Base-by-base conservation (phyloP, 2,329 filamentous ascomycete species). In the Paraconiothyrium brasiliense region DNA sequence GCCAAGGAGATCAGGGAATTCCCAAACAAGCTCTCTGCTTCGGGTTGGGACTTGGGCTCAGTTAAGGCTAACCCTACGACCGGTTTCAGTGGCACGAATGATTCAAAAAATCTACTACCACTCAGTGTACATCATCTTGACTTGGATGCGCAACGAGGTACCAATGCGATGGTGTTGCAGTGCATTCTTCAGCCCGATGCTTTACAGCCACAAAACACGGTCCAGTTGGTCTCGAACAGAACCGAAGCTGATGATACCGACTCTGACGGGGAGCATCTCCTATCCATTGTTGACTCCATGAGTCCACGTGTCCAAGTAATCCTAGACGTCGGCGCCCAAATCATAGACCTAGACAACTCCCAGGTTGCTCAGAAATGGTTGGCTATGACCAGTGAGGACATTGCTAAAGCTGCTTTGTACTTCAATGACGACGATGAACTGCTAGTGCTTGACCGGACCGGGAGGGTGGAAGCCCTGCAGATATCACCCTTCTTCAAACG, bases 71-170 rank as follows among this genome's bases (percentile, higher is more conserved):
- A 86, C 22, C 80, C 83, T 0, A 88, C 84, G 0, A 89, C 87
- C 0, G 90, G 90, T 0, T 93, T 93, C 68, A 91, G 88, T 58
- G 90, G 90, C 0, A 93, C 90, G 0, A 89, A 88, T 27, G 90
- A 92, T 65, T 87, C 85, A 0, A 76, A 82, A 11, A 78, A 82
- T n/a, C 69, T 89, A 0, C 78, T 92, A 0, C 89, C 90, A 0
- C 67, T 89, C 0, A 77, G 68, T 0, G 81, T 92, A 0, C 67
- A 78, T 0, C 87, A 91, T 34, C 75, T 85, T 0, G 86, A 92
- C 37, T 78, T 89, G 0, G 68, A 75, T 0, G 75, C 78, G 0
- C 86, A 90, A 41, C 78, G 77, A 1, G 87, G 91, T 54, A 93
- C 90, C 0, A 92, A 92, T 65, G 90, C 90, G 0, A 71, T 87